Conservation (phyloP, 306 rosid genomes). For the Morella rubra region DNA sequence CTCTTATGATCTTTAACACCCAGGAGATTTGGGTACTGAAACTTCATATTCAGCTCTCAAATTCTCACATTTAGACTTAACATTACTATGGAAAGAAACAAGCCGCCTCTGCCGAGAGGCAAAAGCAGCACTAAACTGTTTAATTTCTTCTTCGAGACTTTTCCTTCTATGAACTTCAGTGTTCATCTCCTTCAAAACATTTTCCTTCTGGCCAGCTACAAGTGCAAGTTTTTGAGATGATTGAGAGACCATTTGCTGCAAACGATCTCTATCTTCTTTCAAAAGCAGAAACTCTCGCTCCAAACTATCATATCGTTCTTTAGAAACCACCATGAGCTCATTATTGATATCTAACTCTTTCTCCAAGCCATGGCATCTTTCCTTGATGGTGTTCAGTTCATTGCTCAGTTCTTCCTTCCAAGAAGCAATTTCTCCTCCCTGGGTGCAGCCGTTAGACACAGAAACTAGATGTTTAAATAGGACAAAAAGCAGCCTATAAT, state of each 20-base stretch:
- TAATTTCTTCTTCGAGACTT: conserved; percentile 71
- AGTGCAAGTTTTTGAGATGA: conserved; percentile 51
- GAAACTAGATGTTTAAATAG: conserved; percentile 35
- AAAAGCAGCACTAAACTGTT: conserved; percentile 65
- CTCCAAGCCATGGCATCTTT: conserved; percentile 40
- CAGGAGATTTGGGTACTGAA: conserved; percentile 48
- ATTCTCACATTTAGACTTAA: conserved; percentile 55
- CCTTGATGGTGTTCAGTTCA: conserved; percentile 48
- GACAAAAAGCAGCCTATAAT: conserved; percentile 31
- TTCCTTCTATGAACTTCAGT: conserved; percentile 66
- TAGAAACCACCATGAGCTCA: conserved; percentile 51
- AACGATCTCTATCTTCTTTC: conserved; percentile 63
- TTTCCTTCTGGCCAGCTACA: conserved; percentile 60
- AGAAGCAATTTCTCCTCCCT: conserved; percentile 53
- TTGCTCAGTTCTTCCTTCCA: conserved; percentile 47
- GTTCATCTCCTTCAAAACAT: conserved; percentile 57
- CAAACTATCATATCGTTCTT: conserved; percentile 53
- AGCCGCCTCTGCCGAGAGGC: conserved; percentile 59
- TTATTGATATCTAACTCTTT: conserved; percentile 41
- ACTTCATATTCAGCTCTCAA: conserved; percentile 46
- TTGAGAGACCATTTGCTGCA: conserved; percentile 52
- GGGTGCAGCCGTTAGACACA: conserved; percentile 69
- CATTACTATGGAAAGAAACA: conserved; percentile 54
- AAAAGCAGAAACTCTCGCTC: conserved; percentile 59
- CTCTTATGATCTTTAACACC: conserved; percentile 29